phyloP scores from a whole-genome alignment of 2,329 filamentous ascomycete species.

The Fusarium napiforme region DNA sequence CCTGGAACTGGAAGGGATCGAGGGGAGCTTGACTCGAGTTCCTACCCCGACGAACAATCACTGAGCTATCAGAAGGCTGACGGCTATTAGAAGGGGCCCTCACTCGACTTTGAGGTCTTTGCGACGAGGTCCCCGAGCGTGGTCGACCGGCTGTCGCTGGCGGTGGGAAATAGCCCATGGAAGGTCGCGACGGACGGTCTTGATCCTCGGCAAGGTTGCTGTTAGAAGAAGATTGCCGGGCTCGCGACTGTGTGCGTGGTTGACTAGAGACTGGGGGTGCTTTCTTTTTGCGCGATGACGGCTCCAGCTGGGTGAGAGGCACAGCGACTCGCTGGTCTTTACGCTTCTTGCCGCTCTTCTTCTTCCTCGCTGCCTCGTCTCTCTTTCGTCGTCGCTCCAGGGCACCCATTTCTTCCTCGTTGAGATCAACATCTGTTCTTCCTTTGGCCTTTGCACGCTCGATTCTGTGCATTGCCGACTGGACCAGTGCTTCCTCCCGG shows the following conservation, averaged over 20 bases:
- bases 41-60: conserved; percentile 49
- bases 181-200: conserved; percentile 54
- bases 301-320: conserved; percentile 63
- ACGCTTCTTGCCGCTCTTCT: conserved; percentile 51
- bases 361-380: conserved; percentile 53
- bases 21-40: conserved; percentile 44
- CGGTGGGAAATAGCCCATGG: conserved; percentile 64
- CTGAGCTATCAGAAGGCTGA: conserved; percentile 57
- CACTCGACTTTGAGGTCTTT: conserved; percentile 49
- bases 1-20: conserved; percentile 67
- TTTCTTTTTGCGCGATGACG: conserved; percentile 53
- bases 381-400: conserved; percentile 76
- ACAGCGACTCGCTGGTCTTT: conserved; percentile 63
- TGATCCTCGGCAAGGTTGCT: conserved; percentile 52
- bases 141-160: conserved; percentile 55
- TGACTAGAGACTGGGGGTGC: conserved; percentile 35
- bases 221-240: conserved; percentile 52
- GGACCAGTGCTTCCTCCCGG: conserved; percentile 79
- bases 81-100: conserved; percentile 50
- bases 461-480: conserved; percentile 83
- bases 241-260: conserved; percentile 50
- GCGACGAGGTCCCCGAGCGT: conserved; percentile 55
- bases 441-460: conserved; percentile 80
- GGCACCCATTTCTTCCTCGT: conserved; percentile 81
- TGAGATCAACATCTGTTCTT: conserved; percentile 82